These are phyloP conservation scores for Excoecaria cochinchinensis DNA, from an alignment of 345 rosid genomes.

Conservation along the genomic window DNA sequence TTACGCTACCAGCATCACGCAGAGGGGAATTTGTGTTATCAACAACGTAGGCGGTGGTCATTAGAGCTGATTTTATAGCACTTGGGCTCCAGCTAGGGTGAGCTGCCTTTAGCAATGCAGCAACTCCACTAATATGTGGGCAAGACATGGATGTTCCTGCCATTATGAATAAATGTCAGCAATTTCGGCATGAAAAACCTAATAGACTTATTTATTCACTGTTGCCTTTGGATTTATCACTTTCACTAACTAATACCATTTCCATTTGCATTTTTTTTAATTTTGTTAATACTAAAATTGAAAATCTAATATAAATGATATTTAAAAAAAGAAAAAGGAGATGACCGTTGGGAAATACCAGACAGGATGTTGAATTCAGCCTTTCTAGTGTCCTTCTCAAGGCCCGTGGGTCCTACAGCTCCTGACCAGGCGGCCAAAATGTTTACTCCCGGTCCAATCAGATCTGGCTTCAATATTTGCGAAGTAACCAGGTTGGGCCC, in stretches of 20 bases:
- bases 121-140: slow-evolving; percentile 91
- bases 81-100: slow-evolving; percentile 92
- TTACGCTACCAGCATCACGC: slow-evolving; percentile 52
- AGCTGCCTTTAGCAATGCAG: slow-evolving; percentile 77
- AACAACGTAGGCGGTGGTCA: slow-evolving; percentile 30
- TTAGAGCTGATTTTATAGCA: slow-evolving; percentile 83
- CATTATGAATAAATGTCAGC: not conserved
- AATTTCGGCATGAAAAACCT: slow-evolving; percentile 7
- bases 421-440: slow-evolving; percentile 85
- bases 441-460: slow-evolving; percentile 88
- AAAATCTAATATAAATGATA: not conserved
- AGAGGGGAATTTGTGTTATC: slow-evolving; percentile 76
- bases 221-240: no score
- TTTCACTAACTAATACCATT: no score
- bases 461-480: slow-evolving; percentile 80
- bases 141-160: slow-evolving; percentile 96
- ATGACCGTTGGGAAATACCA: slow-evolving; percentile 47
- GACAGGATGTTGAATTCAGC: slow-evolving; percentile 75
- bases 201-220: not conserved
- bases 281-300: no score
- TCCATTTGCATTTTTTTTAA: no score
- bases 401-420: slow-evolving; percentile 67
- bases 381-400: slow-evolving; percentile 60
- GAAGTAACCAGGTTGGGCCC: slow-evolving; percentile 80
- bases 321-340: not conserved